Percentiles rank a stretch among this genome's conserved stretches.
Conservation (phyloP, 2,329 filamentous ascomycete genomes). For the Cryphonectria naterciae region DNA sequence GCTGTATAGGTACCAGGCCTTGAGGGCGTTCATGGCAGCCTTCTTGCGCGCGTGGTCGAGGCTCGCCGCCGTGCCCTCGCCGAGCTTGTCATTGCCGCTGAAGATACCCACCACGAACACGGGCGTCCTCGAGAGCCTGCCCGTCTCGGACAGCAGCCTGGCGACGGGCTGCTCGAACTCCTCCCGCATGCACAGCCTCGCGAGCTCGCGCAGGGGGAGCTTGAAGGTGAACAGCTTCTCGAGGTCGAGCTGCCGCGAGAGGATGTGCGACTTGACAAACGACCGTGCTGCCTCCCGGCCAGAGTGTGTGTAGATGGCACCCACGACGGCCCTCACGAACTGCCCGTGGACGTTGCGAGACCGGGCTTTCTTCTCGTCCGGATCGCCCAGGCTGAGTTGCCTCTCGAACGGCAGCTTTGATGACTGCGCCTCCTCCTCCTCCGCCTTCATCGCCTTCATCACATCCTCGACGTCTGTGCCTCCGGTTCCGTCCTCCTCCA, state of each 20-base stretch:
- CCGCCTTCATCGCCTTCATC: conserved; percentile 32
- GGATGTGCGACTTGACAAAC: conserved; percentile 84
- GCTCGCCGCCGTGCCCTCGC: conserved; percentile 82
- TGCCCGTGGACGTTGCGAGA: conserved; percentile 53
- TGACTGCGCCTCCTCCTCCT: conserved; percentile 31
- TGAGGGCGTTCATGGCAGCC: conserved; percentile 83
- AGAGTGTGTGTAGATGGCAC: conserved; percentile 82
- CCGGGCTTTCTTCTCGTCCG: conserved; percentile 34
- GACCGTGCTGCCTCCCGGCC: conserved; percentile 77
- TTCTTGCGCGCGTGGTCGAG: conserved; percentile 76
- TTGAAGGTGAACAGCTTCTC: conserved; percentile 81
- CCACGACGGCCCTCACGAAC: conserved; percentile 83
- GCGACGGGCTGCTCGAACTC: conserved; percentile 87
- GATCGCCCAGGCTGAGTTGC: conserved; percentile 32
- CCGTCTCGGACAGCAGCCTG: conserved; percentile 87
- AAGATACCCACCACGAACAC: conserved; percentile 95
- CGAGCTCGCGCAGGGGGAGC: conserved; percentile 81
- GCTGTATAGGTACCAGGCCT: conserved; percentile 96
- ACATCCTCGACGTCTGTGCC: conserved; percentile 31
- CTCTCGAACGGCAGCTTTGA: conserved; percentile 20
- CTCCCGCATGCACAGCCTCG: conserved; percentile 82
- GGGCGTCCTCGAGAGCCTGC: conserved; percentile 79
- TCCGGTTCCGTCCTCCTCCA: conserved; percentile 16
- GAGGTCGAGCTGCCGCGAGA: conserved; percentile 78
- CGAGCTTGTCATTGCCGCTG: conserved; percentile 87